Evolutionary conservation across 257 asterid species (phyloP), one percentile per base, ranked within the genome.

Genomic region (Cordia subcordata): DNA sequence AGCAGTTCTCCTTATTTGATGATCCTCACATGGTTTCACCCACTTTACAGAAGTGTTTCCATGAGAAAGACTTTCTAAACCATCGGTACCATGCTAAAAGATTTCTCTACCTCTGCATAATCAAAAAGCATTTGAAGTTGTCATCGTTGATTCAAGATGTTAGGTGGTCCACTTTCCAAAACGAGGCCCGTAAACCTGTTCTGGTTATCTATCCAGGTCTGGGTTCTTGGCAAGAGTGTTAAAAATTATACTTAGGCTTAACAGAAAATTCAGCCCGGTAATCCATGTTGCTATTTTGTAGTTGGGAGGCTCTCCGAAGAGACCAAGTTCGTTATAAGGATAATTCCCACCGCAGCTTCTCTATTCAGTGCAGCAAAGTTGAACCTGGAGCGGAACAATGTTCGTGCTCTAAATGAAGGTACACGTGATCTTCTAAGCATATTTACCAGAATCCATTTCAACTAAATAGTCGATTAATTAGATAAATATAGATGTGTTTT

Each of bases 61-160:
- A 81, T 52, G 96, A 86, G 66, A 93, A 93, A 70, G 99, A 93
- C 75, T 89, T 82, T 77, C 80, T 93, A 60, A 93, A 93, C 73
- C 72, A 93, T 65, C 89, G 99, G 33, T 93, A 93, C 75, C 96
- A 93, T 76, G 85, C 97, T 20, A 93, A 93, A 69, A 80, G 99
- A 71, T 86, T 75, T 70, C 96, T 93, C 33, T 93, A 93, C 81
- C 92, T 93, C 4, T 85, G 95, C 75, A 71, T 82, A 55, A 74
- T 89, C 61, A 89, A 86, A 85, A 79, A 93, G 49, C 71, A 83
- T 65, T 75, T 93, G 72, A 78, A 67, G 59, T 35, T 54, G 1
- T 81, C 89, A 69, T 61, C 87, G 35, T 40, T 64, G 22, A 71
- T 79, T 67, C 74, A 68, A 60, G 85, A 80, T 53, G 75, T 85